A percentile compares a stretch with the other conserved stretches of the same genome.
Conservation (phyloP, 108 stramenopile genomes). For the Asterionellopsis glacialis region DNA sequence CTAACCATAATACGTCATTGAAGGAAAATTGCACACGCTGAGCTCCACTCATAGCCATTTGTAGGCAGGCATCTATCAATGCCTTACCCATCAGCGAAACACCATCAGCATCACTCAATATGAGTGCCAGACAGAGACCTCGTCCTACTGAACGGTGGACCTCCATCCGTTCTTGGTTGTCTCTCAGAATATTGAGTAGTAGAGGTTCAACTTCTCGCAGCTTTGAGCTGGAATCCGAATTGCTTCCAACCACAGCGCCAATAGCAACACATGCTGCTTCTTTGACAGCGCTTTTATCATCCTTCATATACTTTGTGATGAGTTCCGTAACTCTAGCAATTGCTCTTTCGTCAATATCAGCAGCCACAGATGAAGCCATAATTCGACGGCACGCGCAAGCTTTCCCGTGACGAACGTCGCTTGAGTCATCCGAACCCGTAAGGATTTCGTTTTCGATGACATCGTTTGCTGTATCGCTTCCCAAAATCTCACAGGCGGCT, state of each 20-base stretch:
- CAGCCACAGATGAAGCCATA: conserved; percentile 44
- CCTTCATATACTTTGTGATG: conserved; percentile 51
- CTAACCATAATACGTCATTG: conserved; percentile 86
- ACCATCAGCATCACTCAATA: conserved; percentile 26
- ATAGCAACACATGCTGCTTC: conserved; percentile 68
- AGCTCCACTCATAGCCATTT: conserved; percentile 68
- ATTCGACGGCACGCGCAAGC: conserved; percentile 67
- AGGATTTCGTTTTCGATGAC: conserved; percentile 46
- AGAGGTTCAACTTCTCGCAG: conserved; percentile 42
- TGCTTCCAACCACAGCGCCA: conserved; percentile 69
- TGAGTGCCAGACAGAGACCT: conserved; percentile 66
- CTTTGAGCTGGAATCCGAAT: conserved; percentile 35
- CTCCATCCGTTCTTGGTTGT: conserved; percentile 57
- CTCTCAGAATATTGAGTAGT: conserved; percentile 52
- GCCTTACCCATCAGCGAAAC: conserved; percentile 49
- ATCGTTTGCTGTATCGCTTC: conserved; percentile 36
- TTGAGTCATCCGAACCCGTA: conserved; percentile 24
- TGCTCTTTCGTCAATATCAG: conserved; percentile 27
- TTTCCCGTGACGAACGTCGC: conserved; percentile 62
- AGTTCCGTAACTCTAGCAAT: conserved; percentile 21
- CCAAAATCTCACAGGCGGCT: conserved; percentile 61
- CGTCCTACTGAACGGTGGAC: conserved; percentile 61
- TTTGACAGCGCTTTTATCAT: conserved; percentile 53
- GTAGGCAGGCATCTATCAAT: conserved; percentile 63
- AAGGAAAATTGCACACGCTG: conserved; percentile 80